Evolutionary conservation across 345 rosid genomes (phyloP).

Genomic region (Sonneratia caseolaris): DNA sequence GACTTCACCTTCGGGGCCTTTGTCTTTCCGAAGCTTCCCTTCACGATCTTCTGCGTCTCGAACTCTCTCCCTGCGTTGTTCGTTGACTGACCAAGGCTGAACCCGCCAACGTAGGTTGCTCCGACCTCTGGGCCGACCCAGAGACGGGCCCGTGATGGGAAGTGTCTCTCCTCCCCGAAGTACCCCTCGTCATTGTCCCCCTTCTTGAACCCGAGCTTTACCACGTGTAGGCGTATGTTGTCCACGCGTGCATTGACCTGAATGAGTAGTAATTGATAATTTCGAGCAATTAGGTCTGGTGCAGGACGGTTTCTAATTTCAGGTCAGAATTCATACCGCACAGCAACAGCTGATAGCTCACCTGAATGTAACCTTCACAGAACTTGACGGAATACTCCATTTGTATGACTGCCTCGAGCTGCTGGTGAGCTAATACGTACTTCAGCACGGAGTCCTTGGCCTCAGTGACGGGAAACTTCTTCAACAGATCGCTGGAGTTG

Average conservation of each 20-base stretch:
- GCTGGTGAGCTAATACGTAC: conserved; percentile 77
- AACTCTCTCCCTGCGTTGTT: conserved; percentile 40
- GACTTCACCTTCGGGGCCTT: conserved; percentile 41
- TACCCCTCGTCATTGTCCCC: conserved; percentile 20
- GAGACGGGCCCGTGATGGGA: conserved; percentile 48
- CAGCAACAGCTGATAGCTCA: not conserved
- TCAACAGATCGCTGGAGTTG: conserved; percentile 19
- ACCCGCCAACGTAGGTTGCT: conserved; percentile 52
- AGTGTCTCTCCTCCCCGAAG: conserved; percentile 41
- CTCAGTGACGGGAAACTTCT: conserved; percentile 29
- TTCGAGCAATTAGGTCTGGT: not conserved
- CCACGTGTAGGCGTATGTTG: conserved; percentile 69
- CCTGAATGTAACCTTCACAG: conserved; percentile 50
- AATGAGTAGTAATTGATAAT: not conserved
- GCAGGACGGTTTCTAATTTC: not conserved
- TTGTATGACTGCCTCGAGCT: conserved; percentile 62
- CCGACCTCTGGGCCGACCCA: conserved; percentile 90
- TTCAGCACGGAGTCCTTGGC: conserved; percentile 58
- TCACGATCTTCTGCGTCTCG: conserved; percentile 29
- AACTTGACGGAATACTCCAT: conserved; percentile 53
- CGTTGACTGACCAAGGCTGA: conserved; percentile 71
- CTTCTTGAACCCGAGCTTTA: conserved; percentile 41
- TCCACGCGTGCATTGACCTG: conserved; percentile 57
- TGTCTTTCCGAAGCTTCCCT: conserved; percentile 30
- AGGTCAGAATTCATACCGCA: not conserved